Evolutionary conservation across 2,329 filamentous ascomycete species (phyloP), one percentile per base, ranked within the genome.

Genomic region (Kalmusia sp.): DNA sequence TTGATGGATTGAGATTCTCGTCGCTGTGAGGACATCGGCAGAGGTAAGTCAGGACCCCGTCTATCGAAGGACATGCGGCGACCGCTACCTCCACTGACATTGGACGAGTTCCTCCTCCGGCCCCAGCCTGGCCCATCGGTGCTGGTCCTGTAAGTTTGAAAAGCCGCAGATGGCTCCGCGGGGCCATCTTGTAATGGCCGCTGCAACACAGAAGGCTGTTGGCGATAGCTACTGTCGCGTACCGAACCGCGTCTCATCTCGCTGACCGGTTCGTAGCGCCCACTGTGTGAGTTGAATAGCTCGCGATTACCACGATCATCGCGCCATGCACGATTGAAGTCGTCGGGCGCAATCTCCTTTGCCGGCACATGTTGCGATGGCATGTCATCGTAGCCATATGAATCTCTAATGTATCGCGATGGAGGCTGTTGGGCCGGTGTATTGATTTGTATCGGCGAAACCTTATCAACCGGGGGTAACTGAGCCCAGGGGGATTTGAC

Each of bases 261-360:
- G 47, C 84, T 80, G 3, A 93, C 93, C 14, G 93, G 92, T 70
- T 98, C 93, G 64, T 96, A 96, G 45, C 92, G 88, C 15, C 93
- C 93, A 49, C 92, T 96, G 50, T 96, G 90, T n/a, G 93, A 96
- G 71, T 98, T 97, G 77, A 87, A 98, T 0, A 98, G 80, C 72
- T 98, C 93, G 51, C 90, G 83, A 57, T 85, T 87, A 9, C 83
- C 80, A 51, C 84, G 80, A 4, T 87, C 84, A 57, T 96, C 92
- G 65, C 90, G 84, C 88, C 91, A 96, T 28, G 88, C 86, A 57
- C 95, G 85, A 71, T 89, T 96, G 68, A 97, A 98, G 61, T 96
- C 93, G 72, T 98, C 95, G 0, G 93, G 90, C 5, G 92, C 91
- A 58, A 97, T 96, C 70, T 98, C 93, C 68, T 92, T 91, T 0